Evolutionary conservation across 2,329 filamentous ascomycete species (phyloP).

Genomic region (Acarospora socialis): DNA sequence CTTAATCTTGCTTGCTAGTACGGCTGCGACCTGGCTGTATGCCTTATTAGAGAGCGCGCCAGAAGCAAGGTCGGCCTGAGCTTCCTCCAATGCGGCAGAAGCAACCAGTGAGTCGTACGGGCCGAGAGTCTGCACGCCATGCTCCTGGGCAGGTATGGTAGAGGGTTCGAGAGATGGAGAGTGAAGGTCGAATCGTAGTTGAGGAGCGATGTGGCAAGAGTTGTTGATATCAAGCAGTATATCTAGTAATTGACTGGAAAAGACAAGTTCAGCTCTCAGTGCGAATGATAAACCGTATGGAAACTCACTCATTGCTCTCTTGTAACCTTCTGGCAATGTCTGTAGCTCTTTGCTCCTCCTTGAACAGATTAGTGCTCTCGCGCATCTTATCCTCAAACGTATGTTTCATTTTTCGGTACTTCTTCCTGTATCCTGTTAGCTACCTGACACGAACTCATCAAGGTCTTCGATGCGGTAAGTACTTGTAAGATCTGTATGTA

Average conservation of each 20-base stretch:
- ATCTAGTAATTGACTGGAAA: slow-evolving; percentile 65
- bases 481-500: too few species aligned
- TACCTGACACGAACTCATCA: too few species aligned
- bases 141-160: slow-evolving; percentile 33
- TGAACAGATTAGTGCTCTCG: slow-evolving; percentile 69
- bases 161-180: slow-evolving; percentile 28
- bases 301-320: slow-evolving; percentile 71
- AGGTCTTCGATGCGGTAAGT: too few species aligned
- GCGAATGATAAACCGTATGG: neutral
- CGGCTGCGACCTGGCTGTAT: slow-evolving; percentile 26
- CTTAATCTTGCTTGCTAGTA: slow-evolving; percentile 21
- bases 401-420: slow-evolving; percentile 83
- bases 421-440: slow-evolving; percentile 73
- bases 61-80: slow-evolving; percentile 23
- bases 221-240: slow-evolving; percentile 82
- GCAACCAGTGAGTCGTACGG: slow-evolving; percentile 22
- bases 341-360: slow-evolving; percentile 65
- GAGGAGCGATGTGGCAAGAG: slow-evolving; percentile 58
- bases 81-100: slow-evolving; percentile 25
- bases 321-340: slow-evolving; percentile 70
- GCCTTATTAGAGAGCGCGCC: slow-evolving; percentile 23
- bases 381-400: slow-evolving; percentile 65
- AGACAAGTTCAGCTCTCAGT: slow-evolving; percentile 7
- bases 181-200: slow-evolving; percentile 58
- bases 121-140: slow-evolving; percentile 23